These are phyloP conservation scores for Prunella vulgaris DNA, from an alignment of 257 asterid species.

Conservation along the genomic window DNA sequence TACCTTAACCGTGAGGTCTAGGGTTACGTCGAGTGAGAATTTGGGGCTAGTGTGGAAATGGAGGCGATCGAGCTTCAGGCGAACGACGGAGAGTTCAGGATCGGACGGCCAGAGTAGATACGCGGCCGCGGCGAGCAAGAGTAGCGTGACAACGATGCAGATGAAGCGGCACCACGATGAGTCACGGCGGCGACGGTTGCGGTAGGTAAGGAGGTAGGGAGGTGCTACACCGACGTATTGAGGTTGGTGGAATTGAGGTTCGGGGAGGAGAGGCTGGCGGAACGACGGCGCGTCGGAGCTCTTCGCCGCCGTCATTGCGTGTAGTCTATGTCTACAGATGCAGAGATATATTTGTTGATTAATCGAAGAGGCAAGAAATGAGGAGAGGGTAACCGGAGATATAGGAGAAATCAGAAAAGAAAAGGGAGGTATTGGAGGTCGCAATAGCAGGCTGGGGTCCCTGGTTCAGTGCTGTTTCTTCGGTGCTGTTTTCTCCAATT, in stretches of 20 bases:
- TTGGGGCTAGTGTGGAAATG: constrained; percentile 41
- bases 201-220: constrained; percentile 35
- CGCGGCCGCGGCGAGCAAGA: constrained; percentile 42
- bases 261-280: constrained; percentile 56
- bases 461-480: not conserved
- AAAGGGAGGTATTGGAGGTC: too few relatives aligned
- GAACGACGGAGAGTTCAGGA: constrained; percentile 60
- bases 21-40: constrained; percentile 54
- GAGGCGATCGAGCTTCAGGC: constrained; percentile 48
- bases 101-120: constrained; percentile 80
- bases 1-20: constrained; percentile 54
- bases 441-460: constrained; percentile 21
- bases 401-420: not conserved
- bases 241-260: constrained; percentile 20
- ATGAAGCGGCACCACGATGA: constrained; percentile 27
- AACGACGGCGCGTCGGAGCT: constrained; percentile 26
- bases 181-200: constrained; percentile 32
- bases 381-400: constrained; percentile 8
- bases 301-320: constrained; percentile 41
- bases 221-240: constrained; percentile 49
- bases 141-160: constrained; percentile 31
- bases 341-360: not conserved
- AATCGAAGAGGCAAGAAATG: not conserved
- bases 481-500: constrained; percentile 19
- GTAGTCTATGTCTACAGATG: not conserved